Evolutionary conservation across 2,329 filamentous ascomycete species (phyloP), one percentile per base, ranked within the genome.

Genomic region (Remersonia thermophila): DNA sequence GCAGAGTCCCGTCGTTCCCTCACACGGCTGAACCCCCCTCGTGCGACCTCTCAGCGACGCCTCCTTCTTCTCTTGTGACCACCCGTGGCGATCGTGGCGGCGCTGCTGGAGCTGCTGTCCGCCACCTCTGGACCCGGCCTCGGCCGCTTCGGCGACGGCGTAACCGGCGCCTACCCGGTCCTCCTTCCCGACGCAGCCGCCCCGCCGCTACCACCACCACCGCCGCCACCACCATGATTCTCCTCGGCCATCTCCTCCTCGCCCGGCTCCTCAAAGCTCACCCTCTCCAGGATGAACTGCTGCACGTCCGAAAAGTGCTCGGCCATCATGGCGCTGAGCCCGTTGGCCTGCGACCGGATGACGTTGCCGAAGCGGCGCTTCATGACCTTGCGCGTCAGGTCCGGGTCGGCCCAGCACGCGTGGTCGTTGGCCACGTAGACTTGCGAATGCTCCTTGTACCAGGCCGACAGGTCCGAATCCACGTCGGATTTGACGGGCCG

Each of bases 391-490:
- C 68, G 65, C 2, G 60, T 66, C 14, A 76, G 62, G 4, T 77
- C 73, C 23, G 68, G 66, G 38, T 79, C 73, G 42, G 57, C 64
- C 80, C 85, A 95, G 55, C 83, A 80, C 10, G 73, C 71, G 55
- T 95, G 89, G 40, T 79, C 68, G 17, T 69, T 62, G 2, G 80
- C 73, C 13, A 95, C 81, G 50, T 80, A 93, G 32, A 95, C 79
- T 3, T 74, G 69, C 0, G 84, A 91, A 57, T 85, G 78, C 47
- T 76, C 67, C 52, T 80, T 81, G 59, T 94, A 96, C 89, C 89
- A 96, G 16, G 67, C 65, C 1, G 77, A 80, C 1, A 87, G 66
- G 41, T 69, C 66, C n/a, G 72, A 67, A 40, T 93, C 81, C 18
- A 76, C 72, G 45, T 91, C 86, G 25, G 83, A 83, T 51, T 77